Base-by-base conservation (phyloP, 495 filamentous ascomycete species). In the Hypoxylon fragiforme region DNA sequence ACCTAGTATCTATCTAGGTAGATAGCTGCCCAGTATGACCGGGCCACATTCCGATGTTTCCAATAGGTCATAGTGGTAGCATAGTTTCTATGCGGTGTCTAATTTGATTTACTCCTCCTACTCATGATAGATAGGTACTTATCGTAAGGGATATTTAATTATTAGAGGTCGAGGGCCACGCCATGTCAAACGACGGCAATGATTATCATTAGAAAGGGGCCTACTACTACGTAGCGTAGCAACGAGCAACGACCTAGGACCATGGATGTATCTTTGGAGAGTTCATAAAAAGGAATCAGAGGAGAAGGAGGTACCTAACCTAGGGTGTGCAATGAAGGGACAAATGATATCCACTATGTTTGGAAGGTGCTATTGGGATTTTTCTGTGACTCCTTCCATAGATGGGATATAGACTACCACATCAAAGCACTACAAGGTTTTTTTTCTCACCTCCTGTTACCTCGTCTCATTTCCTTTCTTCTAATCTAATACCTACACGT, bases 401-500 rank as follows among this genome's bases (percentile, higher is more conserved):
- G 58, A 56, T 40, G 53, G 58, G 50, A 53, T 19, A 22, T 44
- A 34, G 42, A 56, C 42, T 56, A 52, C 58, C 39, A 62, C 58
- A 32, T n/a, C n/a, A n/a, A n/a, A n/a, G n/a, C n/a, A n/a, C n/a
- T n/a, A n/a, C n/a, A n/a, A n/a, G n/a, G n/a, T n/a, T n/a, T n/a
- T n/a, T n/a, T n/a, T n/a, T n/a, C n/a, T n/a, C n/a, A n/a, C n/a
- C n/a, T n/a, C n/a, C n/a, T n/a, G n/a, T 28, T 28, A 28, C 9
- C 24, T 4, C 9, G 4, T 28, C 24, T 9, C 24, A 28, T 9
- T 28, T 28, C 9, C 24, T 4, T 28, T 9, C 24, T 28, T 28
- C 24, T n/a, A n/a, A n/a, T n/a, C n/a, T n/a, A n/a, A n/a, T n/a
- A n/a, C n/a, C n/a, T n/a, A n/a, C n/a, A n/a, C n/a, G n/a, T n/a